A percentile compares a stretch with the other conserved stretches of the same genome.
These are phyloP conservation scores for Tylopilus rubrobrunneus DNA, from an alignment of 768 basidiomycete genomes.

Conservation along the genomic window DNA sequence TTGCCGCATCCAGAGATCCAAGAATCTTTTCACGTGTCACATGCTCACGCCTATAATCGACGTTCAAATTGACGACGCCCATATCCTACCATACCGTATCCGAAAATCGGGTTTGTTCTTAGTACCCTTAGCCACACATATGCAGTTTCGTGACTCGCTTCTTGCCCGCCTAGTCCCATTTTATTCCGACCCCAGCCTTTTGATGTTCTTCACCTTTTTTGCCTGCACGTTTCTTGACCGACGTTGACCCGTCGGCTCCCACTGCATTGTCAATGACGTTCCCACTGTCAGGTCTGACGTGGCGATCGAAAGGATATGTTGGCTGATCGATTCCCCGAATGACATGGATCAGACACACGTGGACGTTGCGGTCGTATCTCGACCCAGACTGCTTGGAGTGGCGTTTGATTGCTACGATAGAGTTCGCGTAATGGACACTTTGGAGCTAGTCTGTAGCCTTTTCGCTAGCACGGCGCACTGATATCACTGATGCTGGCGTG, in stretches of 20 bases:
- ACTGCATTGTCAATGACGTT: too few relatives aligned
- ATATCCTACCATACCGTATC: slow-evolving; percentile 6
- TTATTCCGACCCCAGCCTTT: neutral
- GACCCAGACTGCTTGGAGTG: neutral
- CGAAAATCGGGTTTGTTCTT: neutral
- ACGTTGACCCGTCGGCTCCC: neutral
- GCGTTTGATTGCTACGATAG: too few relatives aligned
- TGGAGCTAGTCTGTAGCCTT: neutral
- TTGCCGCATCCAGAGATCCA: neutral
- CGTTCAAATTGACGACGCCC: neutral
- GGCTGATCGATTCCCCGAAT: neutral
- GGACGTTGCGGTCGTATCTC: neutral
- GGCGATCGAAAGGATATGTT: neutral
- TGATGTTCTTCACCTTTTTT: neutral
- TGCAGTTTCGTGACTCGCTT: neutral
- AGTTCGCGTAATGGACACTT: neutral
- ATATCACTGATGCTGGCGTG: too few relatives aligned
- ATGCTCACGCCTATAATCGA: slow-evolving; percentile 1
- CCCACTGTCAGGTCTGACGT: neutral
- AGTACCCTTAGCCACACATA: slow-evolving; percentile 1
- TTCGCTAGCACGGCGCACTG: neutral
- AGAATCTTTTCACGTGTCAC: neutral
- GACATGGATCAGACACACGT: neutral
- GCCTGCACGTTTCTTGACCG: neutral
- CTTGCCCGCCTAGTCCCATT: neutral